phyloP scores from a whole-genome alignment of 495 filamentous ascomycete genomes.

The Neurospora sp. region DNA sequence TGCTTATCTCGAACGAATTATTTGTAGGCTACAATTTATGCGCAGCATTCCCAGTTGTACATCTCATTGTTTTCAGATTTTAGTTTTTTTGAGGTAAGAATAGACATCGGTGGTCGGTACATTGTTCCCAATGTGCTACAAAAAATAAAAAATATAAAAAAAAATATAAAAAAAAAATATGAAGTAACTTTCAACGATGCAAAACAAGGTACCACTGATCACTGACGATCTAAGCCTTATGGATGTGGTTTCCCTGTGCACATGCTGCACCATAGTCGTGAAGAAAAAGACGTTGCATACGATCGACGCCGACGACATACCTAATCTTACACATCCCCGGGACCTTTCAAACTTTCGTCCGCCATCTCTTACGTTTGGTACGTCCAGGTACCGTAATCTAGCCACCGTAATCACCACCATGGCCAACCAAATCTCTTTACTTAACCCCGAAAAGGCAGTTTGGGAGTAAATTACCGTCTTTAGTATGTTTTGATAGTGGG shows the following conservation, averaged over 20 bases:
- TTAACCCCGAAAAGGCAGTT: not conserved
- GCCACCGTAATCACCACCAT: not conserved
- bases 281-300: not conserved
- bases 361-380: not conserved
- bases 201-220: too few species aligned
- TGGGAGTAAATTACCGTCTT: not conserved
- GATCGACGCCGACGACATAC: not conserved
- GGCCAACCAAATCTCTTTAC: not conserved
- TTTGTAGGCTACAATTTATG: too few species aligned
- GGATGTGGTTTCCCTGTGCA: not conserved
- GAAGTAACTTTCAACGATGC: too few species aligned
- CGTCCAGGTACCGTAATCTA: not conserved
- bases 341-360: not conserved
- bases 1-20: too few species aligned
- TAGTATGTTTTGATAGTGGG: not conserved
- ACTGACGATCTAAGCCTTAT: not conserved
- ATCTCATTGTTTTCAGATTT: too few species aligned
- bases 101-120: too few species aligned
- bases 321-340: not conserved
- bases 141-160: too few species aligned
- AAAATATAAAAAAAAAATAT: too few species aligned
- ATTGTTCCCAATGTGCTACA: too few species aligned
- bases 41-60: too few species aligned
- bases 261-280: not conserved
- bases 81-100: too few species aligned